These are phyloP conservation scores for Tilletiaria anomala DNA, from an alignment of 1,284 basidiomycete species.

Conservation along the genomic window DNA sequence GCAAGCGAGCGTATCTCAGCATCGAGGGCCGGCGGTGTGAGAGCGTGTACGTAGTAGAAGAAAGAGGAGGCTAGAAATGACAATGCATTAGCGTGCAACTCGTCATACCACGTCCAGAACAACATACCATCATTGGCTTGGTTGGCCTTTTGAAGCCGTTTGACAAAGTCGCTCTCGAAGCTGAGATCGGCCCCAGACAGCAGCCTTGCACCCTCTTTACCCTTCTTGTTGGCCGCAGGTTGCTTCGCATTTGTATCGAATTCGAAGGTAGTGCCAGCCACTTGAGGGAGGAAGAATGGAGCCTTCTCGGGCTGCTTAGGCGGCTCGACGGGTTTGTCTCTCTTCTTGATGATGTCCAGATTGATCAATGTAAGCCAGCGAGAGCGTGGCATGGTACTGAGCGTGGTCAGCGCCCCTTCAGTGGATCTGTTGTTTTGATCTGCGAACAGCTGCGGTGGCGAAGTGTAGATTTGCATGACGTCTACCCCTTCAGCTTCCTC, in stretches of 20 bases:
- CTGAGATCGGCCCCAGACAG: constrained; percentile 13
- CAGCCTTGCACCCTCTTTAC: constrained; percentile 3
- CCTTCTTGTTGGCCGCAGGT: too few relatives aligned
- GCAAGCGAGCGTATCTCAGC: constrained; percentile 66
- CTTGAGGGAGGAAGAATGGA: constrained; percentile 84
- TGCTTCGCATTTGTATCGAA: constrained; percentile 43
- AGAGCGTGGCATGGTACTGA: constrained; percentile 78
- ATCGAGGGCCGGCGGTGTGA: constrained; percentile 81
- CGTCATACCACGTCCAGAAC: too few relatives aligned
- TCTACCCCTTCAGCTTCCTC: constrained; percentile 45
- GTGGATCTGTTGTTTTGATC: too few relatives aligned
- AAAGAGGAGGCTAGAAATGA: too few relatives aligned
- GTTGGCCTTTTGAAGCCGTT: too few relatives aligned
- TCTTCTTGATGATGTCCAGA: constrained; percentile 78
- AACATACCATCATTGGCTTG: too few relatives aligned
- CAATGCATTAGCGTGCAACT: too few relatives aligned
- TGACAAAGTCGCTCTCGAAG: constrained; percentile 1
- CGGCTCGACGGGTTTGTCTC: constrained; percentile 86
- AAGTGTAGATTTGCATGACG: constrained; percentile 12
- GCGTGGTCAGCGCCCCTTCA: constrained; percentile 51
- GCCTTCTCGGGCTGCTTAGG: constrained; percentile 88
- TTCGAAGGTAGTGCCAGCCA: constrained; percentile 61
- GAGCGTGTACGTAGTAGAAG: constrained; percentile 68
- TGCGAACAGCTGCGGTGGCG: constrained; percentile 45
- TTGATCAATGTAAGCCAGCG: constrained; percentile 94